Conservation (phyloP, 148 eudicot species). For the Persicaria maculosa region DNA sequence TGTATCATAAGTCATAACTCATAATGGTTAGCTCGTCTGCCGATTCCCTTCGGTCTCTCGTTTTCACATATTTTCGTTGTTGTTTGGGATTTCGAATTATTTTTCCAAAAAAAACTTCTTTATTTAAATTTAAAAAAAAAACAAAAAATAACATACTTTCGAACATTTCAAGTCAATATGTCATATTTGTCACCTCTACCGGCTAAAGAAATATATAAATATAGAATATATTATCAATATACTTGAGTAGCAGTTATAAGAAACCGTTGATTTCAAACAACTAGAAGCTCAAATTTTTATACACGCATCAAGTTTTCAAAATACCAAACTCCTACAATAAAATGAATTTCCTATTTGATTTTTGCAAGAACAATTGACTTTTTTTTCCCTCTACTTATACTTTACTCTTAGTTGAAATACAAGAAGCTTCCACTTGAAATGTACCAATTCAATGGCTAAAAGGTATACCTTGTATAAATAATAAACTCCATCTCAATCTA, state of each 20-base stretch:
- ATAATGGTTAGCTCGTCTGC: too few relatives aligned
- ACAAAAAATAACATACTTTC: background rate
- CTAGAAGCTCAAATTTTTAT: background rate
- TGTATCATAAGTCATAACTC: too few relatives aligned
- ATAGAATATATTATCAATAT: background rate
- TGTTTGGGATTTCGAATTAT: too few relatives aligned
- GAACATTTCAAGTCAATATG: slow-evolving; percentile 3
- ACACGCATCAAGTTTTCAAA: background rate
- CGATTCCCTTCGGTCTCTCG: too few relatives aligned
- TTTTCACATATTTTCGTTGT: too few relatives aligned
- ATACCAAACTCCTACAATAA: background rate
- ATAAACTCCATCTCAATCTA: background rate
- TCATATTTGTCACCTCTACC: background rate
- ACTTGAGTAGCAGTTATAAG: background rate
- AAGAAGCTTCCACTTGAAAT: slow-evolving; percentile 12
- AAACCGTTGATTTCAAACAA: slow-evolving; percentile 1
- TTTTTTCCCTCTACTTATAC: background rate
- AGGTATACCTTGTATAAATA: background rate
- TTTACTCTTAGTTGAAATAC: background rate
- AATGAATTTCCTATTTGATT: background rate
- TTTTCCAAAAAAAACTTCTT: too few relatives aligned
- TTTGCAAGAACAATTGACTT: background rate
- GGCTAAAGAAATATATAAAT: background rate
- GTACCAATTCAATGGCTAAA: background rate
- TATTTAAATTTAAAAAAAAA: too few relatives aligned